phyloP scores from a whole-genome alignment of 768 basidiomycete genomes.

The Tulasnella sp. region DNA sequence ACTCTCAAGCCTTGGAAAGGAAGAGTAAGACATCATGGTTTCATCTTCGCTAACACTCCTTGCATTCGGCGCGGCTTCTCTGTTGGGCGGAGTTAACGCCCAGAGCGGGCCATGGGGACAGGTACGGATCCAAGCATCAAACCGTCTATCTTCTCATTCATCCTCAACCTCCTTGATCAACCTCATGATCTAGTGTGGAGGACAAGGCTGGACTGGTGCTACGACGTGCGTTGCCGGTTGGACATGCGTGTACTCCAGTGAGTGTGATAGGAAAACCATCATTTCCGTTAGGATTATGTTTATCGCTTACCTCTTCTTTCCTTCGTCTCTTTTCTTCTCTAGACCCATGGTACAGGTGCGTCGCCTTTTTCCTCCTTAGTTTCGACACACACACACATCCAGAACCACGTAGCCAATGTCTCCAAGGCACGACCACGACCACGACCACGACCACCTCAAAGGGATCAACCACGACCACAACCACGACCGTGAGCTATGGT shows the following conservation, averaged over 20 bases:
- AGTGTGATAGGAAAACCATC: not conserved
- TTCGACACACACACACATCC: too few species aligned
- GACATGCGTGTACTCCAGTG: conserved; percentile 40
- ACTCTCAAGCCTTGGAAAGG: not conserved
- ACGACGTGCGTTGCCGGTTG: conserved; percentile 50
- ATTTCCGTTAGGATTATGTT: not conserved
- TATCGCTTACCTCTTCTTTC: too few species aligned
- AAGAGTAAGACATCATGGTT: not conserved
- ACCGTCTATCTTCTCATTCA: not conserved
- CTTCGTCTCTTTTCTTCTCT: not conserved
- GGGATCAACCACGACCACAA: conserved; percentile 28
- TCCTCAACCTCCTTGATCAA: not conserved
- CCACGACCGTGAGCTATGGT: not conserved
- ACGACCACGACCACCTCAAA: too few species aligned
- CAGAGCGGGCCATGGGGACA: conserved; percentile 7
- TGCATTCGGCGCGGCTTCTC: conserved; percentile 16
- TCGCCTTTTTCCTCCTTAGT: conserved; percentile 31
- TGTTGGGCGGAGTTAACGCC: conserved; percentile 26
- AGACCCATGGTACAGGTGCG: conserved; percentile 36
- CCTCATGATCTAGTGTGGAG: conserved; percentile 47
- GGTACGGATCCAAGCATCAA: not conserved
- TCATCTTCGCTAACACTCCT: not conserved
- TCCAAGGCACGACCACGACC: conserved; percentile 14
- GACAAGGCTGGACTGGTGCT: conserved; percentile 48
- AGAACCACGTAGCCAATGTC: conserved; percentile 21